Evolutionary conservation across 2,329 filamentous ascomycete genomes (phyloP), one percentile per base, ranked within the genome.

Genomic region (Calonectria multiphialidica): DNA sequence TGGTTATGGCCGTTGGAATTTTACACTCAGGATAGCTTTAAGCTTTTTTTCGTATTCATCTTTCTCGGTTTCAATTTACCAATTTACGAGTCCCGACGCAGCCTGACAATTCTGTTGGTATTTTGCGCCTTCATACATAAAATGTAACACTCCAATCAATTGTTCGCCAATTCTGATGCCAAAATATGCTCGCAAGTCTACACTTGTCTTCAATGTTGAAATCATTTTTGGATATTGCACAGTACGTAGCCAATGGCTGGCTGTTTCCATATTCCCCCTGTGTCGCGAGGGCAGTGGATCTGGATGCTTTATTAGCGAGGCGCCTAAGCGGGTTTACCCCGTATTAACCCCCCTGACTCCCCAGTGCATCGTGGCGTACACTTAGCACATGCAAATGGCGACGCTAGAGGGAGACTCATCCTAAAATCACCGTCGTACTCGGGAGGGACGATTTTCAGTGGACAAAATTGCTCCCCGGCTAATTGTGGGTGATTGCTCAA

Each of bases 321-420:
- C 28, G 8, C 28, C 28, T 5, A 5, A 30, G 28, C 8, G 28
- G 28, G 5, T 30, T 8, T 30, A 30, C 28, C 28, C 28, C 28
- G 8, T 30, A 30, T 30, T 30, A 30, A 30, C 8, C 28, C 28
- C 28, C 28, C n/a, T n/a, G n/a, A 8, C 28, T 30, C 8, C 28
- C 28, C 75, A 76, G 62, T 76, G 76, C 71, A 78, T 74, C 13
- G 75, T 70, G 6, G 75, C 73, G 57, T 72, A 78, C 71, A 77
- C 75, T 40, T 69, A 53, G 4, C 75, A 76, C 72, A 78, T 75
- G 7, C 68, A 53, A 35, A n/a, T 40, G 2, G 74, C 73, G 9
- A 78, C 33, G n/a, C 35, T 33, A 9, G 55, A 37, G 3, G 75
- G 45, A 45, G n/a, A n/a, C n/a, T n/a, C n/a, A n/a, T n/a, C n/a